Conservation (phyloP, 1,284 basidiomycete genomes). For the Ceratobasidium sp. region DNA sequence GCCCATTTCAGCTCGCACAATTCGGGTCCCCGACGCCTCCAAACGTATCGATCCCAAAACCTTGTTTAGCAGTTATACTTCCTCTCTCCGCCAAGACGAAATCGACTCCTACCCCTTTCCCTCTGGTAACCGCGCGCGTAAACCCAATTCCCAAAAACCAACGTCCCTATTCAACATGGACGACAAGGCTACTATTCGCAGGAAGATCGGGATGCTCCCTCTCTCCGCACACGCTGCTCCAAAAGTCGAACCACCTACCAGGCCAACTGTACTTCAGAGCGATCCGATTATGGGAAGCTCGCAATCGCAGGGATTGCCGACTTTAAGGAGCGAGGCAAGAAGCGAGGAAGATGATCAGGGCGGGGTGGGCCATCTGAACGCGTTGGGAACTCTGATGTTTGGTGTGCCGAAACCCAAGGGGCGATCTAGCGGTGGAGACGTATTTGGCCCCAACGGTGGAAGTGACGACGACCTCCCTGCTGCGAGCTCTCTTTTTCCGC, state of each 20-base stretch:
- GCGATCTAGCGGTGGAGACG: not conserved
- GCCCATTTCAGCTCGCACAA: constrained; percentile 17
- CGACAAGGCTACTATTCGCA: not conserved
- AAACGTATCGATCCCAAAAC: constrained; percentile 35
- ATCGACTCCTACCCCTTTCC: constrained; percentile 42
- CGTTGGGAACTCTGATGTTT: constrained; percentile 17
- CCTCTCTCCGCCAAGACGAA: constrained; percentile 8
- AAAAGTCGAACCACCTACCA: not conserved
- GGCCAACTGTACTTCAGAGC: not conserved
- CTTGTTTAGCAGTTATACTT: not conserved
- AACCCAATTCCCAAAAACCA: not conserved
- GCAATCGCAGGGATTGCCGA: constrained; percentile 7
- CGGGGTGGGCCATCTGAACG: not conserved
- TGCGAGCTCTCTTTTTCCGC: constrained; percentile 7
- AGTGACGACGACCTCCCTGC: constrained; percentile 13
- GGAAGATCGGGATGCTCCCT: constrained; percentile 20
- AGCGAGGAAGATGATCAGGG: constrained; percentile 1
- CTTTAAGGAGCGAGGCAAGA: not conserved
- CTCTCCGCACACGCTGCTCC: constrained; percentile 14
- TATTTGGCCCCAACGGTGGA: not conserved
- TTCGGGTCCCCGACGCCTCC: constrained; percentile 10
- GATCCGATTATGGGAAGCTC: constrained; percentile 32
- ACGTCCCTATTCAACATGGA: not conserved
- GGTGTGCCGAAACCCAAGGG: constrained; percentile 8
- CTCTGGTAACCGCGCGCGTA: constrained; percentile 3